phyloP scores from a whole-genome alignment of 805 yeast species.

The Candida ulmi region DNA sequence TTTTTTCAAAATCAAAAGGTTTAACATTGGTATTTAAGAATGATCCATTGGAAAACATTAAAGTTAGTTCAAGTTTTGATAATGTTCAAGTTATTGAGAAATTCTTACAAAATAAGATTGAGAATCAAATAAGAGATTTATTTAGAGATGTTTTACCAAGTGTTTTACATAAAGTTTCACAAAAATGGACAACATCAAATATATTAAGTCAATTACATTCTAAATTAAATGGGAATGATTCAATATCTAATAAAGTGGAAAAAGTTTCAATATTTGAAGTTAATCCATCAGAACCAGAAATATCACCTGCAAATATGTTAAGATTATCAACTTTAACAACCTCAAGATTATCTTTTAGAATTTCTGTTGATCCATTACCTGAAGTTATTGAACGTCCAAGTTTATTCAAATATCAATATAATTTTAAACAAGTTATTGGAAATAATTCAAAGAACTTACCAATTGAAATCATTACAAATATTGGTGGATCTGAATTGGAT shows the following conservation, averaged over 20 bases:
- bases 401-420: constrained; percentile 18
- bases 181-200: constrained; percentile 50
- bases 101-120: constrained; percentile 77
- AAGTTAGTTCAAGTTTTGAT: constrained; percentile 83
- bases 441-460: constrained; percentile 16
- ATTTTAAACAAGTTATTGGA: constrained; percentile 7
- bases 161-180: constrained; percentile 67
- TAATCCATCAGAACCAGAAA: constrained; percentile 53
- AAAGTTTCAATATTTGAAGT: constrained; percentile 42
- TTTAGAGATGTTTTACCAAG: constrained; percentile 84
- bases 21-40: constrained; percentile 82
- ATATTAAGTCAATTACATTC: constrained; percentile 23
- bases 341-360: constrained; percentile 75
- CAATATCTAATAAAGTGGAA: constrained; percentile 8
- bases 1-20: constrained; percentile 76
- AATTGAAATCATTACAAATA: constrained; percentile 16
- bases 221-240: constrained; percentile 10
- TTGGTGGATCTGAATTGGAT: constrained; percentile 8
- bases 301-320: constrained; percentile 62
- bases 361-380: constrained; percentile 54
- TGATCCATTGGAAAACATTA: constrained; percentile 81
- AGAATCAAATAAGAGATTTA: constrained; percentile 69
- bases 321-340: constrained; percentile 63
- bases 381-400: constrained; percentile 52
- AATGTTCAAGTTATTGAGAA: constrained; percentile 78